Base-by-base conservation (phyloP, 2,329 filamentous ascomycete genomes). In the Aspergillus texensis region DNA sequence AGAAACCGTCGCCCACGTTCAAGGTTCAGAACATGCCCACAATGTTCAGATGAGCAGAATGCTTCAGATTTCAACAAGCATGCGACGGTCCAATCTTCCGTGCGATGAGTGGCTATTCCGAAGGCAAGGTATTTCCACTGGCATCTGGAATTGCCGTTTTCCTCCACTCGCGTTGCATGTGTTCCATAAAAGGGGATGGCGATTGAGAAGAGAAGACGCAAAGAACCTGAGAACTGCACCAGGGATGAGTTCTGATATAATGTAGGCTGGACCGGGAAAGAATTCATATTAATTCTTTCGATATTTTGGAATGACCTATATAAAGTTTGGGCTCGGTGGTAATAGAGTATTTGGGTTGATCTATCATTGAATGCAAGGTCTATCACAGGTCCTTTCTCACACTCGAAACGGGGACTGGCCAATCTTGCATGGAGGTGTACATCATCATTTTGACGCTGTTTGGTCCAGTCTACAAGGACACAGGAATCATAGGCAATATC, bases 101-200 rank as follows among this genome's bases (percentile, higher is more conserved):
- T 65, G 6, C 71, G 72, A 58, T 78, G 72, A 11, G 68, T 77
- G 2, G 76, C 75, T 19, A 77, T 74, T 21, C 78, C 79, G 24
- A 80, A 70, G 19, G 78, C 63, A n/a, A 81, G 76, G 50, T 80
- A 80, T 62, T 71, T 73, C 76, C 77, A 79, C 54, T 74, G 71
- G 65, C 79, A 80, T 12, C 67, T 60, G 26, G 65, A 63, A 58
- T 50, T 54, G 21, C 52, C 61, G 32, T 62, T 46, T 21, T 56
- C 55, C 21, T 30, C 55, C 24, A 58, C 32, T n/a, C 61, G 62
- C 5, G 70, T 69, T 2, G 69, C 61, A 61, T 80, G 79, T 0
- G 72, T 77, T 24, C 71, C 73, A 65, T 73, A 80, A 62, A 81
- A 80, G 0, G 79, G 79, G 10, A 79, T 75, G 8, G 64, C 77